Evolutionary conservation across 164 flowering plant genomes (phyloP).

Genomic region (Aristolochia californica): DNA sequence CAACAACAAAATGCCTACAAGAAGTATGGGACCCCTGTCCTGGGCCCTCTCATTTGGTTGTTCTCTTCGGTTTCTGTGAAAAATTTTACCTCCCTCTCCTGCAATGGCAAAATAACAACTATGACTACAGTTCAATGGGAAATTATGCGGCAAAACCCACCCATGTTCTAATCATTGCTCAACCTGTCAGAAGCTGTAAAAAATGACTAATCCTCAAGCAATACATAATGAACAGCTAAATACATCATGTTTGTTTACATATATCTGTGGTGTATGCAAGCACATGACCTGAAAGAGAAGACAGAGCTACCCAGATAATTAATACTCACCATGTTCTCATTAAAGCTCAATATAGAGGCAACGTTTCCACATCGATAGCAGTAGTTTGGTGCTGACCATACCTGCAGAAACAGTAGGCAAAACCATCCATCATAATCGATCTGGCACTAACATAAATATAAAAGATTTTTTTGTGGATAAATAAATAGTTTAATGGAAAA

Average conservation of each 20-base stretch:
- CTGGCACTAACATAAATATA: too few relatives aligned
- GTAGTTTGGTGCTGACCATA: conserved; percentile 97
- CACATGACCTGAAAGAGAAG: background rate
- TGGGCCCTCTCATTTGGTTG: conserved; percentile 98
- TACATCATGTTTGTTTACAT: background rate
- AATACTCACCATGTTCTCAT: conserved; percentile 68
- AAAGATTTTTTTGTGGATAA: too few relatives aligned
- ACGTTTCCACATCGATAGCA: conserved; percentile 99
- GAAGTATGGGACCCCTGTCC: conserved; percentile 96
- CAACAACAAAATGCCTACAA: conserved; percentile 23
- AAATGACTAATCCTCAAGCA: background rate
- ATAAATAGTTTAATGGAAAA: background rate
- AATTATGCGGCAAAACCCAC: background rate
- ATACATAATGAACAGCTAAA: background rate
- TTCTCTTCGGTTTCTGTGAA: conserved; percentile 99
- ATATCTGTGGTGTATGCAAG: too few relatives aligned
- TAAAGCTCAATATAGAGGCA: conserved; percentile 97
- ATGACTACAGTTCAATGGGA: background rate
- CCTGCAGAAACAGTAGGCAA: conserved; percentile 38
- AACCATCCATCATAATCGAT: background rate
- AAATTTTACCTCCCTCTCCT: conserved; percentile 98
- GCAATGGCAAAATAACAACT: conserved; percentile 5
- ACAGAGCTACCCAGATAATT: background rate
- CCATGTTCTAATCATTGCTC: background rate
- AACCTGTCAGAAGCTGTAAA: background rate